Evolutionary conservation across 2,329 filamentous ascomycete species (phyloP), one percentile per base, ranked within the genome.

Genomic region (Teratosphaeria destructans): DNA sequence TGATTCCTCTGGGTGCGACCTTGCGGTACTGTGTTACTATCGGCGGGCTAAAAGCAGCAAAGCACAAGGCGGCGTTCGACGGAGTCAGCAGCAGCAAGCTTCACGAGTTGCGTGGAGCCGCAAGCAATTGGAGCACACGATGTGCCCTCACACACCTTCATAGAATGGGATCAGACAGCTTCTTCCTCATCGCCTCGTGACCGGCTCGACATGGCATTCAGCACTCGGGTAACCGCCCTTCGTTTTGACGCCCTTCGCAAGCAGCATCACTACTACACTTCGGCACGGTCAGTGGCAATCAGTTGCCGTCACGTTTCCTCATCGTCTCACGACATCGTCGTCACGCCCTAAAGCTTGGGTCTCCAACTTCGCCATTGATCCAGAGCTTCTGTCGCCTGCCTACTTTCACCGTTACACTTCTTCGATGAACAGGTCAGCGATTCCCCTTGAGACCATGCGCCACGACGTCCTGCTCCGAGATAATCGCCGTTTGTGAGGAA

Each of bases 1-100:
- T 37, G 35, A 32, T 32, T 4, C 52, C 19, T 29, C 65, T 66
- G 63, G 69, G 68, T 70, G 67, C 68, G 67, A 68, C 27, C 68
- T 70, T 67, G 61, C 61, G 49, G 57, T 62, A 64, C 66, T 70
- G 68, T 71, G 62, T 70, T 68, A 69, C 66, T 71, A 69, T 55
- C 57, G 29, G 49, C 37, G 55, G 32, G 27, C 27, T 27, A 49
- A 26, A 58, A 47, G 59, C 55, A 56, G 52, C 23, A 52, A 35
- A 19, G 43, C 43, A 43, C 37, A 29, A 32, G 52, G 34, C 52
- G 54, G 57, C 57, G 55, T 27, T 29, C 27, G 54, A 54, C 57
- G 60, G 52, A 56, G 32, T 37, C 43, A 59, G 60, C 60, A 56
- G 58, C 60, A 55, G 58, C n/a, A 32, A 54, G 16, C 26, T 54